phyloP scores from a whole-genome alignment of 2,329 filamentous ascomycete species.

The Colletotrichum eremochloae region DNA sequence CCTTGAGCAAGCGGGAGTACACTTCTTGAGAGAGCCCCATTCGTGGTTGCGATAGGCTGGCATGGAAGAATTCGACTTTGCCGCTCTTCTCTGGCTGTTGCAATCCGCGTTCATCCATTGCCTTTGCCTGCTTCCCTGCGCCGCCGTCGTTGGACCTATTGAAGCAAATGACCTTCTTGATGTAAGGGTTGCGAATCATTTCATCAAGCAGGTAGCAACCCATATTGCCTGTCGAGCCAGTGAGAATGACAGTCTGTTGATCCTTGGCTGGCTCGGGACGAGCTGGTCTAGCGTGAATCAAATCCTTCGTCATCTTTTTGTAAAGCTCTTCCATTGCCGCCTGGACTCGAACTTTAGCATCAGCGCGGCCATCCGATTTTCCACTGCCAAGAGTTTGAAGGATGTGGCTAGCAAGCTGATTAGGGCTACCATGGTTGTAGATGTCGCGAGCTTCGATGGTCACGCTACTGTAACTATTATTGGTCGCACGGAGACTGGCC shows the following conservation, averaged over 20 bases:
- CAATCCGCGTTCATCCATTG: constrained; percentile 33
- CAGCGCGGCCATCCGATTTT: background rate
- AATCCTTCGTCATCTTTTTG: constrained; percentile 51
- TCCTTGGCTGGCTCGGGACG: constrained; percentile 50
- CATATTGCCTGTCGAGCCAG: constrained; percentile 35
- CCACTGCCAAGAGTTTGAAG: background rate
- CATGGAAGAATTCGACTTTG: constrained; percentile 54
- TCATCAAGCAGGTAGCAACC: constrained; percentile 36
- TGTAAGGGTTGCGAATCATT: constrained; percentile 41
- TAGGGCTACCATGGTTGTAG: constrained; percentile 54
- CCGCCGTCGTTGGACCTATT: constrained; percentile 33
- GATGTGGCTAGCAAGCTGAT: constrained; percentile 51
- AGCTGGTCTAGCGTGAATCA: constrained; percentile 45
- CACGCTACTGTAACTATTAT: constrained; percentile 50
- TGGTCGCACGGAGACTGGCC: constrained; percentile 49
- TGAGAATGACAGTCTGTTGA: constrained; percentile 45
- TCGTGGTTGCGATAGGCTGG: constrained; percentile 13
- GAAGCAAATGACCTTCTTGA: constrained; percentile 30
- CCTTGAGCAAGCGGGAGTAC: constrained; percentile 48
- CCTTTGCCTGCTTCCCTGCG: constrained; percentile 31
- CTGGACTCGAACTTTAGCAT: background rate
- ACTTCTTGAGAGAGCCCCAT: constrained; percentile 26
- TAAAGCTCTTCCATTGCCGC: constrained; percentile 50
- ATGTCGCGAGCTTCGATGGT: constrained; percentile 55
- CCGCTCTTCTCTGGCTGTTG: constrained; percentile 6